Conservation (phyloP, 140 eudicot species). For the Flaveria floridana region DNA sequence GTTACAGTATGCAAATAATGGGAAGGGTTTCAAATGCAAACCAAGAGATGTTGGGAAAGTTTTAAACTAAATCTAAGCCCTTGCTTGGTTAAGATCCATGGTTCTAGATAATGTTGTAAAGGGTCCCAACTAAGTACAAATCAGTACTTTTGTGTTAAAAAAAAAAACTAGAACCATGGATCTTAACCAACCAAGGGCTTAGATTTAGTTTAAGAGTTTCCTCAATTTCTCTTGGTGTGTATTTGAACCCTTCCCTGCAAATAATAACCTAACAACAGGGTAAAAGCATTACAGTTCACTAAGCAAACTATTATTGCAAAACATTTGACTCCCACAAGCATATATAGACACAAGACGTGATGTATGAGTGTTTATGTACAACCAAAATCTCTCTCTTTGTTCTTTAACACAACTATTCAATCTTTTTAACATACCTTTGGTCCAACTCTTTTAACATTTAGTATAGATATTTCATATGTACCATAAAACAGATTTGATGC, state of each 20-base stretch:
- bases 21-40: too few species aligned
- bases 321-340: slow-evolving; percentile 8
- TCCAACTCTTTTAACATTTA: slow-evolving; percentile 3
- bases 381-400: slow-evolving; percentile 7
- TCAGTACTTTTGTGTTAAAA: too few species aligned
- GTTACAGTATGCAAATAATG: not conserved
- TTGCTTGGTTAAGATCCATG: too few species aligned
- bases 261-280: not conserved
- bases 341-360: slow-evolving; percentile 5
- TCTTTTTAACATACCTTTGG: slow-evolving; percentile 4
- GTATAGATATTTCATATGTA: slow-evolving; percentile 8
- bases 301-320: slow-evolving; percentile 6
- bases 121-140: too few species aligned
- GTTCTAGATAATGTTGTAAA: too few species aligned
- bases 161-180: too few species aligned
- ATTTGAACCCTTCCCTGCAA: too few species aligned
- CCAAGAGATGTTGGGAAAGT: too few species aligned
- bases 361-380: slow-evolving; percentile 1
- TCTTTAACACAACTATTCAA: not conserved
- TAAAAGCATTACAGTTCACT: not conserved
- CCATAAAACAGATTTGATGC: slow-evolving; percentile 18
- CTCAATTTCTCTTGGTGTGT: too few species aligned
- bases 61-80: too few species aligned
- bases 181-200: too few species aligned
- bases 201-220: too few species aligned